These are phyloP conservation scores for Syzygium syzygioides DNA, from an alignment of 441 rosid genomes.

Conservation along the genomic window DNA sequence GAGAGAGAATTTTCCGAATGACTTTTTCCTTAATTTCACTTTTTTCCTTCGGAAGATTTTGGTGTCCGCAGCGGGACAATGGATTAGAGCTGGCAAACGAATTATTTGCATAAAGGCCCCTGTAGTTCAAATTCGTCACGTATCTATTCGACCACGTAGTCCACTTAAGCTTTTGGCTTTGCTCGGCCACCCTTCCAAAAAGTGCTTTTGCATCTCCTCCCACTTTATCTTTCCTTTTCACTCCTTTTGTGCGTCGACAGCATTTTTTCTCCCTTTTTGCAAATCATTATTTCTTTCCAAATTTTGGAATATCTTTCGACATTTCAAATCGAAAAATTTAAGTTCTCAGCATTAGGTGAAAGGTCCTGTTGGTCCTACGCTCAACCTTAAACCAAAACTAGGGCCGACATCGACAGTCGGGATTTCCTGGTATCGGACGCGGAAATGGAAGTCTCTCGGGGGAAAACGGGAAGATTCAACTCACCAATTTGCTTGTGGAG, in stretches of 20 bases:
- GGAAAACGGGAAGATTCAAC: no score
- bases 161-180: neutral
- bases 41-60: neutral
- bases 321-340: neutral
- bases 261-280: neutral
- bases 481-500: neutral
- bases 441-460: no score
- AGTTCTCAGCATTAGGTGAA: neutral
- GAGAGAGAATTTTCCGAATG: neutral
- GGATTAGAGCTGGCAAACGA: neutral
- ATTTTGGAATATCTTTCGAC: neutral
- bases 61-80: neutral
- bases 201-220: neutral
- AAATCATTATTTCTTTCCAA: neutral
- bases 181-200: neutral
- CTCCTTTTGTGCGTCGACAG: neutral
- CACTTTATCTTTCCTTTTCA: neutral
- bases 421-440: neutral
- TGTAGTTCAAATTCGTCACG: neutral
- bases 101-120: neutral
- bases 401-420: neutral
- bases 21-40: no score
- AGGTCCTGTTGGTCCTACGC: neutral
- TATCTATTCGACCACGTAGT: neutral
- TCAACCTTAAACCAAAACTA: no score